Evolutionary conservation across 495 filamentous ascomycete species (phyloP), one percentile per base, ranked within the genome.

Genomic region (Neurospora discreta): DNA sequence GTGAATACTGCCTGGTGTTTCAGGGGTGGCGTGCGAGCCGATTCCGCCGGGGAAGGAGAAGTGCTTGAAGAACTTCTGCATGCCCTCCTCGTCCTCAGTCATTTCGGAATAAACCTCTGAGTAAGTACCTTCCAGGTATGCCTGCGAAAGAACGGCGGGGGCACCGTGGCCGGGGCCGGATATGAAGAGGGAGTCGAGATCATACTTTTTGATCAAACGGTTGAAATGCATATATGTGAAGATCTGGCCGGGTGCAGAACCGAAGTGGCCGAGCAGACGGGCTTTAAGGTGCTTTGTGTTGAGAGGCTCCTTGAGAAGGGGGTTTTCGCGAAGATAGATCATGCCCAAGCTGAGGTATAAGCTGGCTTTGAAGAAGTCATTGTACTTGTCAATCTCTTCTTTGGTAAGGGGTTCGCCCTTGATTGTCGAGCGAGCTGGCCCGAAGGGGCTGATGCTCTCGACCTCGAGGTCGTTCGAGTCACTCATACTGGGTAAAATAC

Each of bases 181-280:
- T 69, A 93, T 79, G 78, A 90, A 92, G 72, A 92, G 84, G 23
- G 86, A 83, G 75, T 92, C 86, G 69, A 93, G 81, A 72, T 90
- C 85, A 76, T 92, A 92, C 78, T 92, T 92, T 77, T 88, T 91
- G 83, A 92, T 91, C 38, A 92, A 84, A 68, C 89, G 86, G 81
- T 92, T 92, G 86, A 91, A 89, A 80, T 93, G 90, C 80, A 91
- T 90, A 82, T 88, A 92, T 38, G 90, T 90, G 80, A 93, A 91
- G 39, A 88, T 88, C 77, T 92, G 90, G 39, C 90, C 90, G 18
- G 90, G 88, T 69, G 90, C 89, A 8, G 88, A 90, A 70, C 90
- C 90, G 84, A 90, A 93, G 77, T 93, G 90, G 36, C 90, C 90
- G 8, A 93, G 83, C 3, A 92, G 83, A 33, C 90, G 88, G 43